Evolutionary conservation across 106 monocot species (phyloP).

Genomic region (Dioscorea alata): DNA sequence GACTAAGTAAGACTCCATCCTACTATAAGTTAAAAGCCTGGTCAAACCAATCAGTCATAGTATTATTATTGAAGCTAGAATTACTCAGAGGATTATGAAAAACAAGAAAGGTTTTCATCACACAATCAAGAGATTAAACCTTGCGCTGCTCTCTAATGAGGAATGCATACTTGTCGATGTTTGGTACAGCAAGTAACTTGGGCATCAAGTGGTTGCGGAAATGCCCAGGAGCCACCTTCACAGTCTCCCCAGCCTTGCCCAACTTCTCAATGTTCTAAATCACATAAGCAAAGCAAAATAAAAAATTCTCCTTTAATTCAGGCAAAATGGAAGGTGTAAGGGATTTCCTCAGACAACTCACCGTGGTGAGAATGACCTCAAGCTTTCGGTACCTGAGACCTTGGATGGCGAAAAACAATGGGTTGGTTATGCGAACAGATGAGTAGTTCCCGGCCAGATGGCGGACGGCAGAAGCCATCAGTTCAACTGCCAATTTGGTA

Average conservation of each 20-base stretch:
- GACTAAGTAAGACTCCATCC: too few species aligned
- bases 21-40: too few species aligned
- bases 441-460: background rate
- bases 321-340: background rate
- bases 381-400: slow-evolving; percentile 79
- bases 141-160: slow-evolving; percentile 72
- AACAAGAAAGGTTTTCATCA: too few species aligned
- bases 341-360: background rate
- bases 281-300: background rate
- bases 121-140: slow-evolving; percentile 22
- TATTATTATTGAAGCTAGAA: too few species aligned
- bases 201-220: slow-evolving; percentile 97
- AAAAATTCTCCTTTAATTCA: background rate
- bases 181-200: slow-evolving; percentile 87
- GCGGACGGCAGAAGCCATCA: too few species aligned
- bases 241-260: slow-evolving; percentile 82
- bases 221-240: slow-evolving; percentile 86
- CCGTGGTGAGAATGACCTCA: slow-evolving; percentile 96
- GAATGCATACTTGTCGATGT: slow-evolving; percentile 66
- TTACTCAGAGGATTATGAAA: too few species aligned
- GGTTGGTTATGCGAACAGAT: slow-evolving; percentile 40
- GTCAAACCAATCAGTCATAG: too few species aligned
- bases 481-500: too few species aligned
- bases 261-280: slow-evolving; percentile 71
- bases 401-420: slow-evolving; percentile 53